Evolutionary conservation across 768 basidiomycete genomes (phyloP).

Genomic region (Pleurotus tuoliensis): DNA sequence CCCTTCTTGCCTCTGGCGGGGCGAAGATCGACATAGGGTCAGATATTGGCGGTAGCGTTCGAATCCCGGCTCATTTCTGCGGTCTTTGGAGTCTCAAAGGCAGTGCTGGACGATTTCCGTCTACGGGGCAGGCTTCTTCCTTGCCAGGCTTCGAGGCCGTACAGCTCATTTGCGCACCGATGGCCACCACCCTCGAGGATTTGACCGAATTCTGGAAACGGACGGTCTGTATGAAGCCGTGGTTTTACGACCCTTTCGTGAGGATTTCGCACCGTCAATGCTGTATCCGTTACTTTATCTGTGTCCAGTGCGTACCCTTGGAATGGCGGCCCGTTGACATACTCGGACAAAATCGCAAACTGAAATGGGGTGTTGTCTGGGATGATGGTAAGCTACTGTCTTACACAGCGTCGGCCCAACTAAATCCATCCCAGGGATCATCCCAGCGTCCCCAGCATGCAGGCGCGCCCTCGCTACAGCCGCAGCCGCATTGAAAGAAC

Average conservation of each 20-base stretch:
- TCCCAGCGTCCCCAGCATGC: conserved; percentile 63
- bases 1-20: conserved; percentile 62
- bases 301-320: conserved; percentile 43
- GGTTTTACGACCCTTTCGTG: conserved; percentile 63
- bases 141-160: conserved; percentile 57
- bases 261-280: conserved; percentile 9
- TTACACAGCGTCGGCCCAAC: neutral
- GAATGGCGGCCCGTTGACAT: conserved; percentile 46
- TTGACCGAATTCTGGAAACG: conserved; percentile 64
- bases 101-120: conserved; percentile 54
- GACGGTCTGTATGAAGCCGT: conserved; percentile 56
- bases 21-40: conserved; percentile 68
- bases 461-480: conserved; percentile 50
- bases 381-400: conserved; percentile 44
- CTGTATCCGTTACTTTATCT: conserved; percentile 23
- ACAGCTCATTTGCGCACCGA: conserved; percentile 50
- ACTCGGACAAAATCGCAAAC: conserved; percentile 35
- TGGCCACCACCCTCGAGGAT: conserved; percentile 60
- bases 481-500: conserved; percentile 45
- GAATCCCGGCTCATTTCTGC: conserved; percentile 71
- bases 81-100: conserved; percentile 66
- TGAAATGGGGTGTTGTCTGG: conserved; percentile 53
- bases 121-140: conserved; percentile 40
- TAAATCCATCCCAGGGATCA: conserved; percentile 35
- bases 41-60: conserved; percentile 70